Percentiles rank a stretch among this genome's conserved stretches.
Conservation (phyloP, 2,329 filamentous ascomycete species). For the Trichoderma gracile region DNA sequence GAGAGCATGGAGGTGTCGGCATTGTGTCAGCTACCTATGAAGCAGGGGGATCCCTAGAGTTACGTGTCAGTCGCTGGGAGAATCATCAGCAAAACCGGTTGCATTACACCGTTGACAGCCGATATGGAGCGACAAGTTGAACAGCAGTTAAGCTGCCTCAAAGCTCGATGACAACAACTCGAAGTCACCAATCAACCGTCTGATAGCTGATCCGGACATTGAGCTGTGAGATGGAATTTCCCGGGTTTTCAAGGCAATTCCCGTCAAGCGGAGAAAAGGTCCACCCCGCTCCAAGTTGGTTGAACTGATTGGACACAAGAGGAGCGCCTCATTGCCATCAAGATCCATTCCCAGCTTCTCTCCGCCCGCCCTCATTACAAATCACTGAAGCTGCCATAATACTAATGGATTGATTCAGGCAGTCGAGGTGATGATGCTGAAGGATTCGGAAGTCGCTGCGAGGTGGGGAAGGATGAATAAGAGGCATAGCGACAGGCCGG, state of each 20-base stretch:
- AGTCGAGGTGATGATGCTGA: neutral
- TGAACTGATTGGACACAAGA: neutral
- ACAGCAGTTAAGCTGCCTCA: too few species aligned
- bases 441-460: conserved; percentile 5
- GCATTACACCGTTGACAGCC: too few species aligned
- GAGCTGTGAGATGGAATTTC: neutral
- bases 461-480: conserved; percentile 8
- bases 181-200: neutral
- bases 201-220: neutral
- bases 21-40: too few species aligned
- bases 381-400: neutral
- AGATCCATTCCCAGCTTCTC: neutral
- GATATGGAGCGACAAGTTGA: too few species aligned
- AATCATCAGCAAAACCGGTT: too few species aligned
- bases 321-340: neutral
- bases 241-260: conserved; percentile 2
- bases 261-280: neutral
- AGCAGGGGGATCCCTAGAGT: too few species aligned
- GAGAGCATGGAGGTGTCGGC: too few species aligned
- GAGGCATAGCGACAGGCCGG: conserved; percentile 8
- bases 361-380: conserved; percentile 4
- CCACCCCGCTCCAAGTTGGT: neutral
- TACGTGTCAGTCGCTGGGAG: too few species aligned
- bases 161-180: too few species aligned
- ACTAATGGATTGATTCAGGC: neutral